Conservation (phyloP, 306 rosid genomes). For the Ochetophila trinervis region DNA sequence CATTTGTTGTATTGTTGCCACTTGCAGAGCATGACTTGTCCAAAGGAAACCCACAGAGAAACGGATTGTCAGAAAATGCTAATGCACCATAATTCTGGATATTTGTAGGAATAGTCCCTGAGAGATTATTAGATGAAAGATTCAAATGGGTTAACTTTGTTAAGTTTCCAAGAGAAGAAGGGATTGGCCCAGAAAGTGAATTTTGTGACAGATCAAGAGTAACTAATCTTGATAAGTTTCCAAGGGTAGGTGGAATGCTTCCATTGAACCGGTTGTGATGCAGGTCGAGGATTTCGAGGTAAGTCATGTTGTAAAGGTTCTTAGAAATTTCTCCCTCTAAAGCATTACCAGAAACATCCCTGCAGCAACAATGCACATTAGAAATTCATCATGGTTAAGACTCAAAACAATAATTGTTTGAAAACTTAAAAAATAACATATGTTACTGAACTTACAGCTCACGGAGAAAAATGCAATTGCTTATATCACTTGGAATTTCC, state of each 20-base stretch:
- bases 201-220: slow-evolving; percentile 72
- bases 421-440: slow-evolving; percentile 26
- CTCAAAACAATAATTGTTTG: slow-evolving; percentile 18
- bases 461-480: slow-evolving; percentile 79
- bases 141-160: slow-evolving; percentile 53
- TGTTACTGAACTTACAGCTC: slow-evolving; percentile 75
- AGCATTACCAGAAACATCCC: slow-evolving; percentile 81
- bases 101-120: slow-evolving; percentile 65
- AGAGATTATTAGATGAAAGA: slow-evolving; percentile 78
- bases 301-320: slow-evolving; percentile 61
- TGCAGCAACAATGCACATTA: slow-evolving; percentile 43
- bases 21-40: slow-evolving; percentile 55
- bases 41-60: slow-evolving; percentile 87
- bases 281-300: slow-evolving; percentile 72
- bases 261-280: slow-evolving; percentile 71
- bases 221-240: slow-evolving; percentile 61
- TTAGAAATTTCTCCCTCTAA: slow-evolving; percentile 75
- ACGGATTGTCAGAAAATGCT: slow-evolving; percentile 73
- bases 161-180: slow-evolving; percentile 65
- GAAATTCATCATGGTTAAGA: slow-evolving; percentile 27
- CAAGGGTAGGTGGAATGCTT: slow-evolving; percentile 69
- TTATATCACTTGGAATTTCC: slow-evolving; percentile 64
- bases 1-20: slow-evolving; percentile 33
- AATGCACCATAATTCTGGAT: slow-evolving; percentile 59
- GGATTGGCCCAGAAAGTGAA: slow-evolving; percentile 65